Evolutionary conservation across 495 filamentous ascomycete species (phyloP).

Genomic region (Aspergillus avenaceus): DNA sequence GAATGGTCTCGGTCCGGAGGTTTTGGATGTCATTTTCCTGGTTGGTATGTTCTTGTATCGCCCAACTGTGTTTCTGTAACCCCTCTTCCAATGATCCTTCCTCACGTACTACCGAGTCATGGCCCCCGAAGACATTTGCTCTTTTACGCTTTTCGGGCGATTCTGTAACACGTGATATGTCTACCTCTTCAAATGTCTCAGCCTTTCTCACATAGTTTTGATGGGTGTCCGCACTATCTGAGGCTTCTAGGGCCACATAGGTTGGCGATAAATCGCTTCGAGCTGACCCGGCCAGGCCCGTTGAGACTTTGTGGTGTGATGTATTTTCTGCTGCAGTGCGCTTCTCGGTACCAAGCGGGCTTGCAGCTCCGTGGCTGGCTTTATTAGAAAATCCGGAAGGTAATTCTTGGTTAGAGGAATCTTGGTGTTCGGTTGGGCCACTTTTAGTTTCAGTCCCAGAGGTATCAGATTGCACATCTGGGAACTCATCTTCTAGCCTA

Average conservation of each 20-base stretch:
- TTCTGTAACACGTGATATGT: too few species aligned
- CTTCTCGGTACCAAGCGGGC: neutral
- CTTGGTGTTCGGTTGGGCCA: neutral
- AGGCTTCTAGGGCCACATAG: neutral
- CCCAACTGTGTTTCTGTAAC: too few species aligned
- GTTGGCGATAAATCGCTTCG: neutral
- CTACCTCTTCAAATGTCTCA: too few species aligned
- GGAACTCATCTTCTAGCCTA: neutral
- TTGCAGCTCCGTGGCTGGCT: neutral
- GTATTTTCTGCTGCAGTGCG: neutral
- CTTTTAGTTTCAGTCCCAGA: neutral
- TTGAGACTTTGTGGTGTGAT: neutral
- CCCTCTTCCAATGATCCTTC: too few species aligned
- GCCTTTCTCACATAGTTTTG: too few species aligned
- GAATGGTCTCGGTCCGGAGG: neutral
- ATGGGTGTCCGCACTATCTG: too few species aligned
- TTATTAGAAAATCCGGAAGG: neutral
- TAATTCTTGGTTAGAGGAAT: neutral
- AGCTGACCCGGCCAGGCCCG: neutral
- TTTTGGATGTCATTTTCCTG: neutral
- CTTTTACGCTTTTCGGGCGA: too few species aligned
- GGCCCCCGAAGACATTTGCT: too few species aligned
- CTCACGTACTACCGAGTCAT: too few species aligned
- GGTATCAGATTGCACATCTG: neutral
- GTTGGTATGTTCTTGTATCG: neutral